A percentile compares a stretch with the other conserved stretches of the same genome.
Evolutionary conservation across 345 rosid genomes (phyloP).

Genomic region (Melaleuca alternifolia): DNA sequence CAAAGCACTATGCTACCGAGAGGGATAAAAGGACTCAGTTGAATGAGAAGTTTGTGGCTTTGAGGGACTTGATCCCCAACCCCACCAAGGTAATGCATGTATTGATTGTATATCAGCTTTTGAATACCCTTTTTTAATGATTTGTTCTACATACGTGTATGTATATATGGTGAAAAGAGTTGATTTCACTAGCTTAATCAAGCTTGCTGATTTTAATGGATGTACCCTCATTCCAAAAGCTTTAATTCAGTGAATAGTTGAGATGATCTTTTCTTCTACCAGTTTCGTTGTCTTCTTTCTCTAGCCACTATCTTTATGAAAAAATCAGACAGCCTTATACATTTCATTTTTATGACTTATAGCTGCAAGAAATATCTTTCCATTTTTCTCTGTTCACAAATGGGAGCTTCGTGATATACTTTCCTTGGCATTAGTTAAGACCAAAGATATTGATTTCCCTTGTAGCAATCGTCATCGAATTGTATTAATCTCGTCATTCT

Average conservation of each 20-base stretch:
- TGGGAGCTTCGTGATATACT: not conserved
- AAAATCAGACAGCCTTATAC: not conserved
- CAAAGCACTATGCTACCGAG: conserved; percentile 45
- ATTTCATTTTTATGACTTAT: not conserved
- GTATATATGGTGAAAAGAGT: not conserved
- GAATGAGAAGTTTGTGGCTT: conserved; percentile 43
- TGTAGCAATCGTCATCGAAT: not conserved
- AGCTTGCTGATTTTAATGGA: not conserved
- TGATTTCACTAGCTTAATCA: not conserved
- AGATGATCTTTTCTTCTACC: not conserved
- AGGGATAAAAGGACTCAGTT: conserved; percentile 58
- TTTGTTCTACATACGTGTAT: not conserved
- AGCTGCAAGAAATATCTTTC: not conserved
- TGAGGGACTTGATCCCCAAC: conserved; percentile 58
- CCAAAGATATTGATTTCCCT: not conserved
- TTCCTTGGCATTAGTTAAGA: not conserved
- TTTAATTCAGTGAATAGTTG: not conserved
- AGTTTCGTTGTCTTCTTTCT: not conserved
- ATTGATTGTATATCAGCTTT: not conserved
- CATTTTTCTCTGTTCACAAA: not conserved
- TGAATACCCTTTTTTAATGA: not conserved
- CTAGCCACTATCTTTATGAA: not conserved
- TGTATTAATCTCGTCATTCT: not conserved
- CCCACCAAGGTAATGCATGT: conserved; percentile 13
- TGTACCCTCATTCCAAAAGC: not conserved